Evolutionary conservation across 805 yeast genomes (phyloP), one percentile per base, ranked within the genome.

Genomic region (Schwanniomyces pseudopolymorphus): DNA sequence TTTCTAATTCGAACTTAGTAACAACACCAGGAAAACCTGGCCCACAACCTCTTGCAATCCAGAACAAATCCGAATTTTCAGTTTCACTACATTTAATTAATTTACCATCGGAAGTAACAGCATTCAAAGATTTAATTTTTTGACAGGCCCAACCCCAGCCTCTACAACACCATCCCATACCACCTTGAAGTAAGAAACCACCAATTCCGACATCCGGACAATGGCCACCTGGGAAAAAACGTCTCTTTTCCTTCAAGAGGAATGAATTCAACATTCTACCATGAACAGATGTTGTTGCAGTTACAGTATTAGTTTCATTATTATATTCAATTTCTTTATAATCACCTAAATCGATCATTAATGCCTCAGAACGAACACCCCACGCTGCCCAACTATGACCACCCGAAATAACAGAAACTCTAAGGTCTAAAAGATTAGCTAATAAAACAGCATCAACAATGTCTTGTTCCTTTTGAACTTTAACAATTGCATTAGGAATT

Each of bases 71-170:
- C 17, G 40, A 19, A 13, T 37, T 37, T 24, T 37, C 40, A n/a
- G 40, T 37, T 37, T 24, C 27, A 20, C 40, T 37, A 37, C 40
- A 37, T 16, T 14, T 37, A 5, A 37, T 20, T 20, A 37, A 37
- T 4, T 4, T 5, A 5, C 40, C 40, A 16, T 37, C 27, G n/a
- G 25, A 14, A 20, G 40, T 37, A 11, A 37, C 40, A 19, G 40
- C 40, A n/a, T 24, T 5, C 25, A 37, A 24, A 8, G 40, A 37
- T 22, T 24, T 37, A 7, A 37, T 37, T 37, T 16, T 37, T 22
- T 37, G 40, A n/a, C 40, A 37, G 20, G 40, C 40, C 40, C 40
- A 37, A 11, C 40, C 40, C 40, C 40, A 37, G 11, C 40, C 40
- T 37, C 40, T 37, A 24, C 40, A 37, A 24, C 40, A 37, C 40